Base-by-base conservation (phyloP, 2,329 filamentous ascomycete species). In the Fusarium circinatum region DNA sequence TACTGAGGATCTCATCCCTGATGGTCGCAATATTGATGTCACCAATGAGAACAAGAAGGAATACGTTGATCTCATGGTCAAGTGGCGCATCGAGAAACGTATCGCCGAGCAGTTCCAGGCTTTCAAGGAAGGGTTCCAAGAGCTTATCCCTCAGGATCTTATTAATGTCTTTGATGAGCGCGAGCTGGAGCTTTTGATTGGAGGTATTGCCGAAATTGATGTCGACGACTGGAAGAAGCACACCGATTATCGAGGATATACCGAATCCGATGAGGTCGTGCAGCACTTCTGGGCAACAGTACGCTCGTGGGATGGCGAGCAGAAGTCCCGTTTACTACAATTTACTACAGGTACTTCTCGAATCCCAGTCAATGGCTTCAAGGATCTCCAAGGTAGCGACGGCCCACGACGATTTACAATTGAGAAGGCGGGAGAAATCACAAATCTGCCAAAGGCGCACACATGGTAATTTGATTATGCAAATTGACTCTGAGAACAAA, bases 211-310 rank as follows among this genome's bases (percentile, higher is more conserved):
- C n/a, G 96, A 99, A 84, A 99, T 99, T 77, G 96, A 99, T 80
- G 96, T 99, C 22, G 96, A 99, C 69, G 96, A 99, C 84, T 99
- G 96, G 96, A 98, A 99, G 92, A 99, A 99, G 88, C 96, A 99
- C 85, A 99, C 96, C 52, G 96, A 99, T 81, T 99, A 99, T 84
- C 93, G 96, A 78, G 96, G 96, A 62, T 99, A 99, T 88, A 98
- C 97, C 15, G 96, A 99, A 85, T 95, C 92, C 65, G 96, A 99
- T 79, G 94, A 98, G 80, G 96, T 99, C 32, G 96, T 99, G 75
- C 94, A 97, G 83, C 95, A 97, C 87, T 99, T 99, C 89, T 99
- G 96, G 96, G 95, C 98, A 87, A 96, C 93, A 70, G 96, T 99
- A 75, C 92, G 96, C 75, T 94, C 91, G 70, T 99, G 96, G 96